A percentile compares a stretch with the other conserved stretches of the same genome.
Evolutionary conservation across 129 eudicot species (phyloP).

Genomic region (Mikania micrantha): DNA sequence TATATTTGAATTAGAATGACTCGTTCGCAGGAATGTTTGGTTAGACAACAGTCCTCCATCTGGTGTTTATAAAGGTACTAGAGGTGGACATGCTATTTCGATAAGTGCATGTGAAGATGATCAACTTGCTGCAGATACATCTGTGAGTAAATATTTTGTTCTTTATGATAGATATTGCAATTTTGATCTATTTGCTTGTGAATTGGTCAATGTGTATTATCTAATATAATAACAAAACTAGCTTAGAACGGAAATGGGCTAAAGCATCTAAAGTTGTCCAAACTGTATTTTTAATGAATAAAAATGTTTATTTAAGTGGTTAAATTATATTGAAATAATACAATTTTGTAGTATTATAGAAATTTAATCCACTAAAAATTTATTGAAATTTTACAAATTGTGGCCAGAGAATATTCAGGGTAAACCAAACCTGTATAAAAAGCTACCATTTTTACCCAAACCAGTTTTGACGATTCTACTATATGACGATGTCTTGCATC

Average conservation of each 20-base stretch:
- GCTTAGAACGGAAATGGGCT: background rate
- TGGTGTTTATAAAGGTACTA: no score
- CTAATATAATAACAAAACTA: background rate
- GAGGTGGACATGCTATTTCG: slow-evolving; percentile 62
- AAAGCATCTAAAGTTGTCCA: background rate
- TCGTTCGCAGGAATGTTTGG: slow-evolving; percentile 45
- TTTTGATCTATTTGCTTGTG: background rate
- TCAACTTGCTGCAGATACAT: slow-evolving; percentile 65
- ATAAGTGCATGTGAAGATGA: slow-evolving; percentile 73
- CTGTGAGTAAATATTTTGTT: slow-evolving; percentile 42
- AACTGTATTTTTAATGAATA: background rate
- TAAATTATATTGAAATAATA: background rate
- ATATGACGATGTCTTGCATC: no score
- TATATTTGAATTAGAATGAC: background rate
- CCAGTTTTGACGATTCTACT: background rate
- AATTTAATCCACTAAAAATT: background rate
- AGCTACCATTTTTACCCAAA: background rate
- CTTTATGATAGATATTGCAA: no score
- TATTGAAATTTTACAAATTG: background rate
- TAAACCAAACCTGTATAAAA: no score
- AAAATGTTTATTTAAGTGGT: background rate
- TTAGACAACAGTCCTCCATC: slow-evolving; percentile 47
- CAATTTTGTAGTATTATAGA: background rate
- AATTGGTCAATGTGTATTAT: background rate
- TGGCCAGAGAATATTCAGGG: no score